Base-by-base conservation (phyloP, 495 filamentous ascomycete genomes). In the Aspergillus affinis region DNA sequence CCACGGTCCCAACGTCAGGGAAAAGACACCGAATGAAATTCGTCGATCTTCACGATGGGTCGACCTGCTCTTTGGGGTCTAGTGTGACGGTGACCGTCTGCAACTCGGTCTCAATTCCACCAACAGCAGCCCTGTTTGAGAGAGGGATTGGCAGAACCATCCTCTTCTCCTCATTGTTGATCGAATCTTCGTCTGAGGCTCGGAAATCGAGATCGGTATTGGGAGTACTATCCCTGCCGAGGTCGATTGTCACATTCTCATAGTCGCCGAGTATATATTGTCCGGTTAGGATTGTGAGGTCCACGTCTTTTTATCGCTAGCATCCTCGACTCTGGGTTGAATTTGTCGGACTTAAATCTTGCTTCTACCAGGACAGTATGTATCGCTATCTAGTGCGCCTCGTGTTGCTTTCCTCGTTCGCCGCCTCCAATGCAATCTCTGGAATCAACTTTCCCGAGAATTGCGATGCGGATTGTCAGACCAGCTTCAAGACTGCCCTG, bases 401-500 rank as follows among this genome's bases (percentile, higher is more conserved):
- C 15, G 36, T 15, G 3, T 41, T 41, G 3, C 36, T 41, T 13
- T 17, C 13, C 13, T 41, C 12, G 36, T 1, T 41, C 12, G 13
- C 13, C 1, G 4, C 36, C 36, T 41, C 10, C 36, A 8, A 15
- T 1, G 36, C 36, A 17, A 15, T 10, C 3, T 15, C 36, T 10
- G 8, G 2, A 17, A n/a, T 55, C 12, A 30, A 48, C 19, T 57
- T 49, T 20, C 44, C 55, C 44, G 47, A 19, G 6, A 57, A 48
- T 29, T 57, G 44, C 45, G 18, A 48, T 19, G 4, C 45, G 17
- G 23, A 48, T 12, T 57, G 55, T 2, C 55, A 57, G 20, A 18
- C 21, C 3, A 48, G 55, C 6, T 30, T 57, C 45, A 30, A 48
- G 20, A 46, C 55, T 18, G 44, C 55, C 26, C 21, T 57, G 17